phyloP scores from a whole-genome alignment of 495 filamentous ascomycete species.

The Penicillium canescens region DNA sequence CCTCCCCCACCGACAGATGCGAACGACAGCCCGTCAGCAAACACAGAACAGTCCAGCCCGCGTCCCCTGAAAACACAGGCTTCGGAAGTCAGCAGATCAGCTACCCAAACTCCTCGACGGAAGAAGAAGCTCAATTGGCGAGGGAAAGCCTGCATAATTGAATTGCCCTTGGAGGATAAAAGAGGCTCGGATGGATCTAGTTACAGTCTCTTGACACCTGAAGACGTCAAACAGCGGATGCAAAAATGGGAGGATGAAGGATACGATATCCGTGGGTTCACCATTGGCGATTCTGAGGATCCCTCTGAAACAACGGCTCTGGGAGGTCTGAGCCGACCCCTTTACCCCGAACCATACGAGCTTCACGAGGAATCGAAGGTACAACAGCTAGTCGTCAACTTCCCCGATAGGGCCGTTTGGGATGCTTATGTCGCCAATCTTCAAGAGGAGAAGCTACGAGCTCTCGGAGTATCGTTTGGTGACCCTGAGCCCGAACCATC shows the following conservation, averaged over 20 bases:
- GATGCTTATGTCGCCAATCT: constrained; percentile 76
- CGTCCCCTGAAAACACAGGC: constrained; percentile 14
- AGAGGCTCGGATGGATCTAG: constrained; percentile 56
- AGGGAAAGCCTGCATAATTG: constrained; percentile 71
- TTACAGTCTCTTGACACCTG: constrained; percentile 57
- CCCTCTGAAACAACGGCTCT: constrained; percentile 25
- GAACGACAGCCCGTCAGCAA: constrained; percentile 9
- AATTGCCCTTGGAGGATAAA: constrained; percentile 68
- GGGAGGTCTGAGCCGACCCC: constrained; percentile 64
- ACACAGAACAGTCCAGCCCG: constrained; percentile 3
- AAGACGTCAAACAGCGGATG: constrained; percentile 65
- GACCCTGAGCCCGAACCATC: constrained; percentile 67
- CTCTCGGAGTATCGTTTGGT: constrained; percentile 79
- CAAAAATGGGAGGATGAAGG: constrained; percentile 72
- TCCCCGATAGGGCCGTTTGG: constrained; percentile 81
- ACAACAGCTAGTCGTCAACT: constrained; percentile 58
- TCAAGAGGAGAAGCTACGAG: constrained; percentile 86
- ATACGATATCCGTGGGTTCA: constrained; percentile 75
- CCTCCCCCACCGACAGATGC: constrained; percentile 44
- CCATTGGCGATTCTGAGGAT: constrained; percentile 49
- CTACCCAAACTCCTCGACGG: constrained; percentile 28
- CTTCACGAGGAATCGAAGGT: constrained; percentile 52
- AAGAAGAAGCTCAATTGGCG: constrained; percentile 60
- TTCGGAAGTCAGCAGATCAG: constrained; percentile 16
- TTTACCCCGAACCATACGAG: constrained; percentile 71